Evolutionary conservation across 2,329 filamentous ascomycete species (phyloP), one percentile per base, ranked within the genome.

Genomic region (Sarocladium strictum): DNA sequence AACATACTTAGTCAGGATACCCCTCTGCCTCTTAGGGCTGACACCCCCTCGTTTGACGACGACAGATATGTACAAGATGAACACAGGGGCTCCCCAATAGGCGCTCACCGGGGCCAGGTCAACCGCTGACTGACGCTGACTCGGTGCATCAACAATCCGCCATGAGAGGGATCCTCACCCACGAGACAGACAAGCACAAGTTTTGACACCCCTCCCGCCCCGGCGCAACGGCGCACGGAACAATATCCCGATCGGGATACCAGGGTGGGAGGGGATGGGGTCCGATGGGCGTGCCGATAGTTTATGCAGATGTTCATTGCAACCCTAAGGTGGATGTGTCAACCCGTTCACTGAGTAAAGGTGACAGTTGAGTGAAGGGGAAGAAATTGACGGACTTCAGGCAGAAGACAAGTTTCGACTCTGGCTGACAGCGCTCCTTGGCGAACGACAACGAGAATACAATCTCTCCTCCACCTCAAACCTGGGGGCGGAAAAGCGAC

Each of bases 221-320:
- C 27, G 47, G 29, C 47, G 47, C 29, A 35, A 51, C 47, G 47
- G 47, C 47, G 47, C 24, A 35, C 47, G 47, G 47, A 51, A 32
- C 47, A 51, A 51, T 51, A 29, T 33, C 47, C 47, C 47, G 47
- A 51, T 51, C 47, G 27, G 47, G 47, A 51, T 51, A 11, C 23
- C 43, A 49, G 43, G 23, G 41, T 14, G 41, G 15, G 43, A 17
- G 23, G 33, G n/a, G 14, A 35, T 9, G 12, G 47, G 26, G 29
- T 3, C 9, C n/a, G 29, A 29, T 5, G 38, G 43, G 43, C 24
- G 43, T 47, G 43, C 23, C 43, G 23, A 47, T 47, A 47, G 43
- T 27, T 24, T 10, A 47, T 17, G 23, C n/a, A 27, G 14, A 17
- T n/a, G 4, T 27, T 26, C 23, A 11, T 15, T 15, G 43, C 19